Evolutionary conservation across 352 stramenopile genomes (phyloP), one percentile per base, ranked within the genome.

Genomic region (Globisporangium carolinianum): DNA sequence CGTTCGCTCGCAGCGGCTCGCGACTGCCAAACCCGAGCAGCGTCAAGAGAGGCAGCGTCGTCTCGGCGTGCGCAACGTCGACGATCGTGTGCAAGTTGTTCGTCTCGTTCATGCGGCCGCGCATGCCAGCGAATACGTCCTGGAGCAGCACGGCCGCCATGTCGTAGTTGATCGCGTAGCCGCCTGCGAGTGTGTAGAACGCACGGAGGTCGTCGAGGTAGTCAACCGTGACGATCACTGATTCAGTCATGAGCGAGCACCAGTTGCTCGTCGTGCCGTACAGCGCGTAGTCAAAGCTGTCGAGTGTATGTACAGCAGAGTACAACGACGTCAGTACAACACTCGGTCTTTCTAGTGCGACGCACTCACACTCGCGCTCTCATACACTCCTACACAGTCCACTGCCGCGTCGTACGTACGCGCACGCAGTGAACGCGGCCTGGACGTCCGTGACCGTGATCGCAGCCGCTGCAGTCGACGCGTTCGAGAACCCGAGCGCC

Each of bases 31-130:
- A 85, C 12, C 82, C 79, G 14, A 92, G 68, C 14, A 92, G 65
- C 17, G 68, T 82, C 69, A 86, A 73, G 8, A 92, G 69, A 32
- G 83, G 79, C 14, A 92, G 56, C 41, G 73, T 84, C 7, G 83
- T 92, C 65, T 92, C 79, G 18, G 83, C 80, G 53, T 92, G 83
- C 2, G 78, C 83, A 65, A 92, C 89, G 43, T 73, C 68, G 14
- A 88, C 72, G 37, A 74, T 70, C 14, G 66, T 80, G n/a, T 69
- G 64, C 1, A 86, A 15, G 24, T 41, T 56, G 4, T 70, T 79
- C 0, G 65, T 46, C 7, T 70, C 72, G 0, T 60, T 58, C 51
- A 76, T 69, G n/a, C 74, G 71, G 24, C 70, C 67, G 39, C 73
- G 73, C 63, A 92, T 89, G 18, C 61, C 62, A 0, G 49, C 49